These are phyloP conservation scores for Skeletonema costatum DNA, from an alignment of 108 stramenopile genomes.

Conservation along the genomic window DNA sequence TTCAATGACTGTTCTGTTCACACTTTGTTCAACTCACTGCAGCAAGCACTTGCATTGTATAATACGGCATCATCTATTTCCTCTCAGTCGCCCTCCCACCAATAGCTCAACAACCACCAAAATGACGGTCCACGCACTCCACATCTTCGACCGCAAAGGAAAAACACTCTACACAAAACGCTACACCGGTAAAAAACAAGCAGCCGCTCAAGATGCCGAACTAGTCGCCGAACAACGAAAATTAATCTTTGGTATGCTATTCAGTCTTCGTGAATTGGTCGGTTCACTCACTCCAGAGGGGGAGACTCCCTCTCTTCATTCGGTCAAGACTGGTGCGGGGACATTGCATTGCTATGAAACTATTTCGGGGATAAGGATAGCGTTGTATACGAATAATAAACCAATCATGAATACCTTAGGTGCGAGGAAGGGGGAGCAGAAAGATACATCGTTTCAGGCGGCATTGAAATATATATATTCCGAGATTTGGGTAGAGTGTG, in stretches of 20 bases:
- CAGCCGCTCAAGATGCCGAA: slow-evolving; percentile 55
- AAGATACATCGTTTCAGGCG: slow-evolving; percentile 57
- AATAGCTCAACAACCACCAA: neutral
- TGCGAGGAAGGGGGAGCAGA: slow-evolving; percentile 32
- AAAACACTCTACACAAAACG: slow-evolving; percentile 88
- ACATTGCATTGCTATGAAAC: slow-evolving; percentile 87
- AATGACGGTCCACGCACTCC: slow-evolving; percentile 88
- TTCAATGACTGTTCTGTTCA: too few species aligned
- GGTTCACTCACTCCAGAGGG: slow-evolving; percentile 73
- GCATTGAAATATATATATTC: slow-evolving; percentile 86
- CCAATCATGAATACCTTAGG: slow-evolving; percentile 41
- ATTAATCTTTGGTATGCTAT: slow-evolving; percentile 91
- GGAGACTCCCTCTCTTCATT: slow-evolving; percentile 54
- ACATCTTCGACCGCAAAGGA: slow-evolving; percentile 88
- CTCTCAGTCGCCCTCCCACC: too few species aligned
- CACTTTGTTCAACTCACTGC: too few species aligned
- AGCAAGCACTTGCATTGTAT: too few species aligned
- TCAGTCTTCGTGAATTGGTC: slow-evolving; percentile 79
- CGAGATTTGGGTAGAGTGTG: slow-evolving; percentile 84
- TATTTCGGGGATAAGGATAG: slow-evolving; percentile 79
- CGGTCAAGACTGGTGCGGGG: slow-evolving; percentile 80
- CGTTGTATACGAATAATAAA: slow-evolving; percentile 76
- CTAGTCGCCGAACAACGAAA: slow-evolving; percentile 84
- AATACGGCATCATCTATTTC: too few species aligned
- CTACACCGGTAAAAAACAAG: slow-evolving; percentile 51